Evolutionary conservation across 2,329 filamentous ascomycete genomes (phyloP), one percentile per base, ranked within the genome.

Genomic region (Cryphonectria nitschkei): DNA sequence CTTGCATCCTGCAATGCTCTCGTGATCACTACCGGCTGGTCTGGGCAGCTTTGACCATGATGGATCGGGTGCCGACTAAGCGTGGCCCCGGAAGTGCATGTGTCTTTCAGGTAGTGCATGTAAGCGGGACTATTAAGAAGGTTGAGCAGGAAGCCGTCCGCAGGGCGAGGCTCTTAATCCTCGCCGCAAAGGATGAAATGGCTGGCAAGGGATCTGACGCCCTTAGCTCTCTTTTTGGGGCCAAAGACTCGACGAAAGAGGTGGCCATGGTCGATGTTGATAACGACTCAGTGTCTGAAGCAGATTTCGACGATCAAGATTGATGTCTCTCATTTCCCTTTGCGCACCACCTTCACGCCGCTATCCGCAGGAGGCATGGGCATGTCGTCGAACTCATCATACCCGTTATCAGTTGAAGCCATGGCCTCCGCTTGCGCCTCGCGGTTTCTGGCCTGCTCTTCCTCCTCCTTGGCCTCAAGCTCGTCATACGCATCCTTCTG

Each of bases 101-200:
- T 76, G 91, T 95, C 1, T 92, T 97, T 73, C 90, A 91, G 62
- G 94, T 99, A 19, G 89, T 97, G 8, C 88, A 93, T 73, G 93
- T 98, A 19, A 96, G 93, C 74, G 96, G 95, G 22, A 99, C 96
- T 3, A 97, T 99, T 77, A 91, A 91, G 75, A 97, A 97, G 81
- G 92, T 90, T 2, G 95, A 98, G 81, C 91, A 97, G 78, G 95
- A 97, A 80, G 94, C 94, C 50, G 92, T 98, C 76, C 87, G 90
- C 4, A 86, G 93, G 72, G 93, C 94, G 58, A 90, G 92, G 75
- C 84, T 86, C 70, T 87, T 94, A 70, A 90, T 97, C 72, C 83
- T 92, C 60, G 87, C 89, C 41, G 90, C 92, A 67, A 88, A 87
- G 77, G 87, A 86, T 39, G 84, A 80, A 62, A 82, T 81, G 77